Percentiles rank a stretch among this genome's conserved stretches.
phyloP scores from a whole-genome alignment of 2,329 filamentous ascomycete species.

The Penicillium hesseltinei region DNA sequence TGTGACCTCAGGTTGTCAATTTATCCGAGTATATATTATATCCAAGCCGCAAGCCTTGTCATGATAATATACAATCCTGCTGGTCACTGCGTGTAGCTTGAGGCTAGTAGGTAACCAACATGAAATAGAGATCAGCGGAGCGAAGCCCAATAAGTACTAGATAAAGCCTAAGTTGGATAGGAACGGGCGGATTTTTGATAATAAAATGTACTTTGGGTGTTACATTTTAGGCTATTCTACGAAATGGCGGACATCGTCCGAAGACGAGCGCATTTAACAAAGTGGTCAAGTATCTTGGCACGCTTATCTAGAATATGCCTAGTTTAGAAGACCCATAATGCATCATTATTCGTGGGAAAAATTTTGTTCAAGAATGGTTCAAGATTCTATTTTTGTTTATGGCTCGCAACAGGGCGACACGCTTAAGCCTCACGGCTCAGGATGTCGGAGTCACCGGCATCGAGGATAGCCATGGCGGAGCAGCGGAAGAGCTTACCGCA shows the following conservation, averaged over 20 bases:
- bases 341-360: conserved; percentile 1
- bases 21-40: background rate
- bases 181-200: background rate
- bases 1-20: background rate
- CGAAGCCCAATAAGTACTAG: background rate
- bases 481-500: conserved; percentile 99
- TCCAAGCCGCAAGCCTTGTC: background rate
- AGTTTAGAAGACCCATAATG: background rate
- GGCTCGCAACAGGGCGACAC: conserved; percentile 12
- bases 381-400: conserved; percentile 10
- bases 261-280: background rate
- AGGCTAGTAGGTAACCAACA: background rate
- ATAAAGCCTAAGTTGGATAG: background rate
- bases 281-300: background rate
- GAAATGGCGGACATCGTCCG: background rate
- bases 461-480: conserved; percentile 94
- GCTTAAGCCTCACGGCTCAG: conserved; percentile 46
- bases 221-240: conserved; percentile 12
- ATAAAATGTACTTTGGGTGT: background rate
- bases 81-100: background rate
- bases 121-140: background rate
- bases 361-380: conserved; percentile 11
- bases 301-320: background rate
- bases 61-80: background rate
- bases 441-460: conserved; percentile 98